Evolutionary conservation across 1,284 basidiomycete species (phyloP), one percentile per base, ranked within the genome.

Genomic region (Cryptococcus sp.): DNA sequence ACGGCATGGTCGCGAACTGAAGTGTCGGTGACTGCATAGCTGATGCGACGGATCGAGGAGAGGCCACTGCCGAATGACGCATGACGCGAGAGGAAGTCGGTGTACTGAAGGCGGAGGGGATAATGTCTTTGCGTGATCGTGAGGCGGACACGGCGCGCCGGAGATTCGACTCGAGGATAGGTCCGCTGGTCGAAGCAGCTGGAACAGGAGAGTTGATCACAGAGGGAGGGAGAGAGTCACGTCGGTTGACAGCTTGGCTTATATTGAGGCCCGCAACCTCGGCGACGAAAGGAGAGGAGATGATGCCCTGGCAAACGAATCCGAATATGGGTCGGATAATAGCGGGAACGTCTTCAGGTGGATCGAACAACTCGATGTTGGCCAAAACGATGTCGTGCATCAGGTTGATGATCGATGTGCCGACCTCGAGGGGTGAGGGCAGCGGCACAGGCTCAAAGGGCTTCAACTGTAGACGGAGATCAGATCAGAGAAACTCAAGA

Each of bases 321-420:
- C 69, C 50, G 38, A 75, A 54, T 16, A 73, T 64, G n/a, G 76
- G 71, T 19, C 60, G 49, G n/a, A 75, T 53, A 45, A 79, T 68
- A 16, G 57, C 53, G 8, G 68, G 53, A 16, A 77, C 55, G 47
- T 79, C 76, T 11, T 54, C 47, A 4, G 69, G 50, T 8, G 58
- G 58, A 5, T 73, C 63, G 63, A 79, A 77, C 2, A 79, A 65
- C 23, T 71, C 57, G n/a, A 71, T 52, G 50, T 73, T 73, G 54
- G 69, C 52, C 45, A 64, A 55, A 25, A 77, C 43, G 49, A 79
- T 73, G 10, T 64, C 50, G 1, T 62, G 50, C 20, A 73, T 51
- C 40, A 77, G 69, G 19, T 72, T 69, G 52, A 75, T 70, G 47
- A 77, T 65, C 39, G 69, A 57, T 0, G 65, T 56, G 1, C 62